Evolutionary conservation across 208 protist species (phyloP), one percentile per base, ranked within the genome.

Genomic region (Trypanosomatidae sp.): DNA sequence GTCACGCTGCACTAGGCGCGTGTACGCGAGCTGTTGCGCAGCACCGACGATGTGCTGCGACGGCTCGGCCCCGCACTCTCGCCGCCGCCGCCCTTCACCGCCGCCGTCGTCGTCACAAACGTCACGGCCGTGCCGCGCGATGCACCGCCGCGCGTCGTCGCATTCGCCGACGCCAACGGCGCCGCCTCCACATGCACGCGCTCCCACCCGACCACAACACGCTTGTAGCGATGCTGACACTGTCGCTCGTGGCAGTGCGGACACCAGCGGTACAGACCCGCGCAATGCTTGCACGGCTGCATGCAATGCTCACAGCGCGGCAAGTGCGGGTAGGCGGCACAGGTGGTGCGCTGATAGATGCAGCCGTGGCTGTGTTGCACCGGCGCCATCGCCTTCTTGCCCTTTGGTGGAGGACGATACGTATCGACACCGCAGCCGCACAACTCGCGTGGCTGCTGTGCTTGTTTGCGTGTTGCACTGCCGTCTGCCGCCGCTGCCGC

Each of bases 191-290:
- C 7, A 2, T 13, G 6, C 2, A 6, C 4, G 4, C 24, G 30
- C 8, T 62, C 65, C 27, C 72, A 56, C 4, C 84, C 79, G 25
- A 83, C 74, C 42, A 94, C 68, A 1, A 88, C 53, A 4, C 85
- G 73, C 41, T 73, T 88, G 65, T 86, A 85, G 7, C 68, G 72
- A 46, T 68, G 66, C 6, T 45, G 43, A 49, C 85, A 94, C 45
- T 73, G 80, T 4, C 53, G 71, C 43, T 94, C 85, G 41, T 82
- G 86, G 57, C 85, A 94, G 53, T 94, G 66, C 4, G 85, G 80
- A 37, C 80, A 94, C 76, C 80, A 90, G 3, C 78, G 64, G 30
- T 82, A 76, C 41, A 69, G 76, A 8, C 79, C 79, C 1, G 37
- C 43, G 52, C 85, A 93, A 27, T 61, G 84, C 45, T 59, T 62